A percentile compares a stretch with the other conserved stretches of the same genome.
Evolutionary conservation across 345 rosid genomes (phyloP).

Genomic region (Crucihimalaya himalaica): DNA sequence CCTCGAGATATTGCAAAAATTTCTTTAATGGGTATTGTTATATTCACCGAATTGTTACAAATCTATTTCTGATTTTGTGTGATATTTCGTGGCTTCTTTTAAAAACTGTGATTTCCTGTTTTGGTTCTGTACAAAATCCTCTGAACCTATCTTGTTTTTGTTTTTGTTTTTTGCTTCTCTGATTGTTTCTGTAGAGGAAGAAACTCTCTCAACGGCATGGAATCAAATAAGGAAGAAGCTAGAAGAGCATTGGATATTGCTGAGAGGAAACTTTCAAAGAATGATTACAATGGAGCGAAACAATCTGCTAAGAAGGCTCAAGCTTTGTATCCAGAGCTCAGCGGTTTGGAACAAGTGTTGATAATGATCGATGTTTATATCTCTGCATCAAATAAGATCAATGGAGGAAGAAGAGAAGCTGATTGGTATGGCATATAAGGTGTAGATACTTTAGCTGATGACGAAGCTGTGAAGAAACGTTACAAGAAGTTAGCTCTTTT

Average conservation of each 20-base stretch:
- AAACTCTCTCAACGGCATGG: constrained; percentile 15
- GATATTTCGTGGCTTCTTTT: neutral
- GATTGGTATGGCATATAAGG: constrained; percentile 80
- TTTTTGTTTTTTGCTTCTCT: neutral
- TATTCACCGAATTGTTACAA: neutral
- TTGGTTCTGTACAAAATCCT: neutral
- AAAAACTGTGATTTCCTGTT: neutral
- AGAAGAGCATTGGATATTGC: constrained; percentile 17
- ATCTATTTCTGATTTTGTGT: neutral
- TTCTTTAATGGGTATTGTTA: neutral
- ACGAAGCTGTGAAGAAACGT: constrained; percentile 57
- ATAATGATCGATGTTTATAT: constrained; percentile 10
- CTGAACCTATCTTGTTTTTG: neutral
- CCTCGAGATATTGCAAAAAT: neutral
- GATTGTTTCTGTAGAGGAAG: neutral
- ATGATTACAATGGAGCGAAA: constrained; percentile 13
- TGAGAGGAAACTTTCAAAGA: constrained; percentile 1
- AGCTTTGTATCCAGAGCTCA: constrained; percentile 27
- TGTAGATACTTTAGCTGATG: constrained; percentile 56
- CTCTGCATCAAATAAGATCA: neutral
- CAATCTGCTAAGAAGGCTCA: constrained; percentile 10
- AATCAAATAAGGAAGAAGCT: constrained; percentile 1
- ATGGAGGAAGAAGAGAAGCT: constrained; percentile 40
- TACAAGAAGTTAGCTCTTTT: constrained; percentile 65
- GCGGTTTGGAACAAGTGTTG: constrained; percentile 23